A percentile compares a stretch with the other conserved stretches of the same genome.
phyloP scores from a whole-genome alignment of 345 rosid species.

The Barbarea vulgaris region DNA sequence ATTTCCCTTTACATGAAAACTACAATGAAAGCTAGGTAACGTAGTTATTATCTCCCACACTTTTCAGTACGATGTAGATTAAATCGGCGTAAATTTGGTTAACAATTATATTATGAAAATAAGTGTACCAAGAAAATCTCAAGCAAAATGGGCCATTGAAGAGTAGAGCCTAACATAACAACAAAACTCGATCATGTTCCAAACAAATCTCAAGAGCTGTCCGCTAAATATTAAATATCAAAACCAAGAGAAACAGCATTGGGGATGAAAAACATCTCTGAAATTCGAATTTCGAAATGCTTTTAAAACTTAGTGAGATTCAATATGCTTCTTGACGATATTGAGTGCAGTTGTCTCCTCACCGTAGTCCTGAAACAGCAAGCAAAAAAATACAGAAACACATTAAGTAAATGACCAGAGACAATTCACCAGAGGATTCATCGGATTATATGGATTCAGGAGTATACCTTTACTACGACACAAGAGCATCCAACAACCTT shows the following conservation, averaged over 20 bases:
- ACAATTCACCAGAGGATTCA: neutral
- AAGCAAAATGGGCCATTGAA: slow-evolving; percentile 5
- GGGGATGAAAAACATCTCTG: slow-evolving; percentile 14
- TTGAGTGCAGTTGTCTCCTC: slow-evolving; percentile 44
- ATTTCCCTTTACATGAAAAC: neutral
- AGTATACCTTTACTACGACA: slow-evolving; percentile 69
- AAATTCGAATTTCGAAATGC: slow-evolving; percentile 15
- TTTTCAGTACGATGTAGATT: neutral
- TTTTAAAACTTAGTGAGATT: slow-evolving; percentile 32
- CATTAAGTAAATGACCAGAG: neutral
- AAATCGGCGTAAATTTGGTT: neutral
- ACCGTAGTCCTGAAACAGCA: slow-evolving; percentile 41
- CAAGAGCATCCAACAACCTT: slow-evolving; percentile 92
- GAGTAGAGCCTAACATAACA: slow-evolving; percentile 16
- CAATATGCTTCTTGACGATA: slow-evolving; percentile 42
- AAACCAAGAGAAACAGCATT: slow-evolving; percentile 33
- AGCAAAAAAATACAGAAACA: neutral
- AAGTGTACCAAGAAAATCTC: neutral
- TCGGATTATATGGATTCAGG: neutral
- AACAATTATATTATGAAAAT: neutral
- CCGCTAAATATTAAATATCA: slow-evolving; percentile 29
- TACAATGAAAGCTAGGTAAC: neutral
- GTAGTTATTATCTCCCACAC: neutral
- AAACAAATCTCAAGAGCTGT: slow-evolving; percentile 33
- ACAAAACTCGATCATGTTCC: slow-evolving; percentile 34